A percentile compares a stretch with the other conserved stretches of the same genome.
These are phyloP conservation scores for Euphorbia schlechtendalii DNA, from an alignment of 441 rosid genomes.

Conservation along the genomic window DNA sequence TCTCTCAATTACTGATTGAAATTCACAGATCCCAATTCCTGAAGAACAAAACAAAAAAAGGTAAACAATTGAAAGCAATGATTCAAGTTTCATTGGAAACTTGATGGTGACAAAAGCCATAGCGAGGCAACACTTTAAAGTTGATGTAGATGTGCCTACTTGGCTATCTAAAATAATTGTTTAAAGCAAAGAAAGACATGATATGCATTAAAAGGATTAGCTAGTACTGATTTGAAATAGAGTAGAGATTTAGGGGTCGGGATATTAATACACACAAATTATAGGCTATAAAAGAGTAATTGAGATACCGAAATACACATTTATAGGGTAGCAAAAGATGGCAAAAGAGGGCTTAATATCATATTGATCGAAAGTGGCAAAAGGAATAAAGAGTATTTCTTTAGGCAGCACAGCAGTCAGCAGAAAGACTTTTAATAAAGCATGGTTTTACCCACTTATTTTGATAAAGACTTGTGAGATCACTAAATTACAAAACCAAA, in stretches of 20 bases:
- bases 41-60: background rate
- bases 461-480: conserved; percentile 17
- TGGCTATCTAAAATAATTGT: background rate
- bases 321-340: conserved; percentile 7
- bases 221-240: background rate
- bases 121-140: background rate
- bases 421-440: conserved; percentile 23
- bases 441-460: conserved; percentile 3
- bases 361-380: conserved; percentile 23
- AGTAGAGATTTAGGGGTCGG: background rate
- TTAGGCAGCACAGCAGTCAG: conserved; percentile 26
- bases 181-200: background rate
- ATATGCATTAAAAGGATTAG: background rate
- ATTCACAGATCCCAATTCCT: background rate
- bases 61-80: background rate
- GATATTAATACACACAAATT: no score
- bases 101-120: conserved; percentile 12
- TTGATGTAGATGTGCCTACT: background rate
- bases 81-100: conserved; percentile 4
- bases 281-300: background rate
- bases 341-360: background rate
- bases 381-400: conserved; percentile 48
- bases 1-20: background rate
- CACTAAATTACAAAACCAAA: conserved; percentile 9
- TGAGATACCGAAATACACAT: background rate